Base-by-base conservation (phyloP, 2,329 filamentous ascomycete genomes). In the Metarhizium anisopliae region DNA sequence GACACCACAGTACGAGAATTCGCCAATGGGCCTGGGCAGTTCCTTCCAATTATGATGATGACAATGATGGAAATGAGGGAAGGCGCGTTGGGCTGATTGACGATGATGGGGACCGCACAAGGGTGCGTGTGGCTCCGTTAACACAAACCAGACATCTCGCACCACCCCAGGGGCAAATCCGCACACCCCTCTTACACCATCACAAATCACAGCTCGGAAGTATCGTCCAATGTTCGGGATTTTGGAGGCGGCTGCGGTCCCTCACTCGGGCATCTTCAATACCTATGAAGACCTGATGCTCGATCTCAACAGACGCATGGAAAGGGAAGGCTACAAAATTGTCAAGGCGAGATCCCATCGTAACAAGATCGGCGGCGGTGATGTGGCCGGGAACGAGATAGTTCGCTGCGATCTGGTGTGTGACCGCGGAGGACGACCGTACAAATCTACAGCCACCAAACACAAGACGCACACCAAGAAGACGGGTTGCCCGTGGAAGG, bases 391-490 rank as follows among this genome's bases (percentile, higher is more conserved):
- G n/a, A 74, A 73, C 61, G 71, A 73, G 47, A 74, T 75, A 53
- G 70, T 75, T 38, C 70, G 73, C 56, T 73, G 70, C 57, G 73
- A 76, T 62, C 69, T 76, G 2, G 73, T 75, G n/a, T 76, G 73
- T 62, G 71, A 76, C 59, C 70, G 73, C 50, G 73, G 73, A 51
- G 73, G 73, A 29, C 66, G 72, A 43, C 71, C 73, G 10, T 76
- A 76, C 61, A 71, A 72, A 49, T 73, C 71, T 58, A 68, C 69
- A 62, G 73, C 73, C 6, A 76, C 72, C 5, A 74, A 74, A 63
- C 72, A 74, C 59, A 75, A 75, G 62, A 73, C 73, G 6, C 70
- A 71, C 29, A 76, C 73, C 7, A 76, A 76, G 61, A 76, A 76
- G 65, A 76, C 73, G 0, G 70, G 72, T 51, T 76, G 73, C 29